Evolutionary conservation across 2,329 filamentous ascomycete species (phyloP).

Genomic region (Rhexocercosporidium sp.): DNA sequence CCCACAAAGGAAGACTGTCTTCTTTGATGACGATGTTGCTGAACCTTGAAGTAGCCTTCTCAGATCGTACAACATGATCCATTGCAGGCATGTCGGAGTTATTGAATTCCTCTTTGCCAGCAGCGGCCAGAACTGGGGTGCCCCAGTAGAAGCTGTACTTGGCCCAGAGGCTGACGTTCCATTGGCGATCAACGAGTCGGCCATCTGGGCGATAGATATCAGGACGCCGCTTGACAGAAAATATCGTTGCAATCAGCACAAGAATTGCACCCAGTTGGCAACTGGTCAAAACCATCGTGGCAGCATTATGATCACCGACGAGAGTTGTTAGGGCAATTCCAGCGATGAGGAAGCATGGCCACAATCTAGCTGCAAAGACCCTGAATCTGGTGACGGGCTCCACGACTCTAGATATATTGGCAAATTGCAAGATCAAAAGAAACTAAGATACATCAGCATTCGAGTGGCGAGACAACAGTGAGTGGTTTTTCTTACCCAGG

Average conservation of each 20-base stretch:
- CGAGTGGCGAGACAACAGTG: slow-evolving; percentile 27
- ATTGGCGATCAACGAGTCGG: slow-evolving; percentile 66
- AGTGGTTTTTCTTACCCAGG: slow-evolving; percentile 60
- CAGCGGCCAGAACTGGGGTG: slow-evolving; percentile 55
- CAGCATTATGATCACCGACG: background rate
- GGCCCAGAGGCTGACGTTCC: slow-evolving; percentile 61
- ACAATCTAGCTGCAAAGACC: slow-evolving; percentile 21
- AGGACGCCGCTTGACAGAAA: slow-evolving; percentile 64
- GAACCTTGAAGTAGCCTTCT: slow-evolving; percentile 56
- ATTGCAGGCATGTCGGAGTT: slow-evolving; percentile 65
- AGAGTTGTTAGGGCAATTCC: slow-evolving; percentile 20
- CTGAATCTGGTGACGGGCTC: slow-evolving; percentile 27
- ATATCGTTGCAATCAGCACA: slow-evolving; percentile 19
- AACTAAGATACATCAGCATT: slow-evolving; percentile 44
- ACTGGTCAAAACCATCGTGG: slow-evolving; percentile 17
- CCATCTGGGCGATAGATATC: slow-evolving; percentile 62
- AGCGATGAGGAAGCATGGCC: slow-evolving; percentile 25
- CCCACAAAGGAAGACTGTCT: slow-evolving; percentile 59
- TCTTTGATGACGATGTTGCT: slow-evolving; percentile 48
- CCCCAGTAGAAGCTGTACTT: slow-evolving; percentile 72
- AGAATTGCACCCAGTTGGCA: slow-evolving; percentile 25
- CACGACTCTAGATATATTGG: slow-evolving; percentile 25
- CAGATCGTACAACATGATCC: slow-evolving; percentile 56
- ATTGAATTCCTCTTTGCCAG: slow-evolving; percentile 63
- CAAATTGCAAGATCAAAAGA: slow-evolving; percentile 48